phyloP scores from a whole-genome alignment of 2,329 filamentous ascomycete genomes.

The Colletotrichum viniferum region DNA sequence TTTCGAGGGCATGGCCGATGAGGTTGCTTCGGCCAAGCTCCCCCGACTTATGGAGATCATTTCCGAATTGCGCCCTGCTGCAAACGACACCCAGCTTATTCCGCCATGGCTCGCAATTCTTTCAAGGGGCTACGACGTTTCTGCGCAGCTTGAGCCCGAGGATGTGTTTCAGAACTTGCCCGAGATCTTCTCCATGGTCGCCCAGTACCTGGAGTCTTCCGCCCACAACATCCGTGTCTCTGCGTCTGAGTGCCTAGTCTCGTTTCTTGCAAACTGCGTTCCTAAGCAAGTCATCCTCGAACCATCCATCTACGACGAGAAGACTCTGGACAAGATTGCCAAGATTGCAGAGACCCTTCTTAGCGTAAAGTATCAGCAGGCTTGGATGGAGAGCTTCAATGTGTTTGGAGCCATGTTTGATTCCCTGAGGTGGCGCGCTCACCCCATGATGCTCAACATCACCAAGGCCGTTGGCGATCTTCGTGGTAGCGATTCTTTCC shows the following conservation, averaged over 20 bases:
- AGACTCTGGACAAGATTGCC: constrained; percentile 81
- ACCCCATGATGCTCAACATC: constrained; percentile 77
- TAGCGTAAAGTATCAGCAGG: constrained; percentile 89
- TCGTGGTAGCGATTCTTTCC: constrained; percentile 84
- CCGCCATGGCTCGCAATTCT: constrained; percentile 97
- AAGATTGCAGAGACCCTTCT: constrained; percentile 76
- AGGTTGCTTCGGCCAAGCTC: constrained; percentile 86
- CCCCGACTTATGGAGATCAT: constrained; percentile 90
- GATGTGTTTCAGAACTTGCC: constrained; percentile 93
- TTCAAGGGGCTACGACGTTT: constrained; percentile 92
- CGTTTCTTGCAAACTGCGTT: constrained; percentile 89
- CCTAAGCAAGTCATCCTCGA: constrained; percentile 83
- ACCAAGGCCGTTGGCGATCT: constrained; percentile 85
- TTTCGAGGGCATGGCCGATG: constrained; percentile 89
- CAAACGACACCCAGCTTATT: constrained; percentile 92
- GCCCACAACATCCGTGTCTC: constrained; percentile 94
- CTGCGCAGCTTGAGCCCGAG: constrained; percentile 84
- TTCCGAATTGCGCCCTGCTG: constrained; percentile 85
- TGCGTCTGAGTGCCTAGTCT: constrained; percentile 92
- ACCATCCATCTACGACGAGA: constrained; percentile 91
- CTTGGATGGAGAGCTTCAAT: constrained; percentile 94
- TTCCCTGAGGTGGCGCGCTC: constrained; percentile 80
- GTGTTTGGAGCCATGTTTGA: constrained; percentile 89
- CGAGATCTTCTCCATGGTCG: constrained; percentile 79
- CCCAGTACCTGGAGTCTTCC: constrained; percentile 81